Conservation (phyloP, 2,329 filamentous ascomycete species). For the Trichophyton schoenleinii region DNA sequence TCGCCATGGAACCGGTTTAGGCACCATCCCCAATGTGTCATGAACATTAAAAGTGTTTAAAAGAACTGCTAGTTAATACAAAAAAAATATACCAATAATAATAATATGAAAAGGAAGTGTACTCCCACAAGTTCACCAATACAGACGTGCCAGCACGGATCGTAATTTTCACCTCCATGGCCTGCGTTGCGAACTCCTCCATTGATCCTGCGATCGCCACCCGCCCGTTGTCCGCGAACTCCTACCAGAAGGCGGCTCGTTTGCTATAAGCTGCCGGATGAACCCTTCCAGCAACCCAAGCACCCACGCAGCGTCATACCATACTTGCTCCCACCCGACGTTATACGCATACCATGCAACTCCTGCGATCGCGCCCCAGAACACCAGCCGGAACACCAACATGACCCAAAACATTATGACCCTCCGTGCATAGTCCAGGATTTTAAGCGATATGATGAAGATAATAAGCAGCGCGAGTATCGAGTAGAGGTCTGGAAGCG, state of each 20-base stretch:
- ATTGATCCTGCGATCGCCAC: background rate
- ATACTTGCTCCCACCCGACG: conserved; percentile 24
- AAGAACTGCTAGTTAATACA: background rate
- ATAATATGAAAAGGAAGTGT: background rate
- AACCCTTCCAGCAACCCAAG: conserved; percentile 56
- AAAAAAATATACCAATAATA: background rate
- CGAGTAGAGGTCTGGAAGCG: conserved; percentile 25
- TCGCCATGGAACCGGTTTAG: background rate
- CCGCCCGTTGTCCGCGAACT: background rate
- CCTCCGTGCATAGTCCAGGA: conserved; percentile 58
- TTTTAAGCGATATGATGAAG: conserved; percentile 50
- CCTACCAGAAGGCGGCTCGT: conserved; percentile 21
- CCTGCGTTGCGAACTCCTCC: background rate
- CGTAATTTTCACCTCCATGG: background rate
- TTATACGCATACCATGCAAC: conserved; percentile 44
- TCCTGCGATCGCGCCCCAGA: conserved; percentile 50
- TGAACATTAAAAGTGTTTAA: background rate
- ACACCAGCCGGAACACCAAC: conserved; percentile 49
- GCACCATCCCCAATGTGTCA: background rate
- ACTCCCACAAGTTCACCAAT: background rate
- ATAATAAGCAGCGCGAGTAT: conserved; percentile 43
- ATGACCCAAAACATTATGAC: conserved; percentile 65
- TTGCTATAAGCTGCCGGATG: conserved; percentile 43
- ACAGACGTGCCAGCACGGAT: background rate
- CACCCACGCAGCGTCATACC: conserved; percentile 35